Evolutionary conservation across 306 rosid species (phyloP).

Genomic region (Prunus fruticosa): DNA sequence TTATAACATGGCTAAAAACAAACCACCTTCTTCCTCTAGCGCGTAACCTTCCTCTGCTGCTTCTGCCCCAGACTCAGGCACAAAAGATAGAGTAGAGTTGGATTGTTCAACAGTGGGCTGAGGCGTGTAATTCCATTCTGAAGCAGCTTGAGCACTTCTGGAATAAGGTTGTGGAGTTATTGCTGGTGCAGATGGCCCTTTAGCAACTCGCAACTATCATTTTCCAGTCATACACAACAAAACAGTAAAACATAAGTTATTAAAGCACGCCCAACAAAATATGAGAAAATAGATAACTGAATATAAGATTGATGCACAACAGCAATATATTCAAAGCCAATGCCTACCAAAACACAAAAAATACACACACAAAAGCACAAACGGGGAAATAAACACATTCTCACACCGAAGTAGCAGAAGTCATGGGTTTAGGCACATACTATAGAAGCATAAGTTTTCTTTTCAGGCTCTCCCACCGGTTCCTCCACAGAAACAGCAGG

Average conservation of each 20-base stretch:
- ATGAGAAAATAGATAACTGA: neutral
- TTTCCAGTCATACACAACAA: conserved; percentile 18
- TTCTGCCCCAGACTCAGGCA: conserved; percentile 53
- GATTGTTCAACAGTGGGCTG: conserved; percentile 66
- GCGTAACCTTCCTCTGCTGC: conserved; percentile 62
- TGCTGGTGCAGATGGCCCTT: conserved; percentile 50
- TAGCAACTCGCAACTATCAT: conserved; percentile 68
- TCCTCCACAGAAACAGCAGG: conserved; percentile 57
- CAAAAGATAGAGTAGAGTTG: conserved; percentile 36
- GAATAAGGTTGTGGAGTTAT: conserved; percentile 45
- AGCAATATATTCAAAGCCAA: neutral
- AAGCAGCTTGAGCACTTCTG: conserved; percentile 42
- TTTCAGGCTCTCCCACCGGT: conserved; percentile 66
- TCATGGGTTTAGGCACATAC: conserved; percentile 41
- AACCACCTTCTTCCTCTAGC: conserved; percentile 74
- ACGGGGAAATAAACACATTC: neutral
- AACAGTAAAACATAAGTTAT: neutral
- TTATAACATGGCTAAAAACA: conserved; percentile 22
- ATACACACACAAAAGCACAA: neutral
- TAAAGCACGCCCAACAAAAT: neutral
- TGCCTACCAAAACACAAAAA: neutral
- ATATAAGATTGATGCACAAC: neutral
- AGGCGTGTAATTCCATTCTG: conserved; percentile 62
- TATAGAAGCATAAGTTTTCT: conserved; percentile 88
- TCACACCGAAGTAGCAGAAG: neutral